A percentile compares a stretch with the other conserved stretches of the same genome.
Evolutionary conservation across 495 filamentous ascomycete genomes (phyloP).

Genomic region (Echria macrotheca): DNA sequence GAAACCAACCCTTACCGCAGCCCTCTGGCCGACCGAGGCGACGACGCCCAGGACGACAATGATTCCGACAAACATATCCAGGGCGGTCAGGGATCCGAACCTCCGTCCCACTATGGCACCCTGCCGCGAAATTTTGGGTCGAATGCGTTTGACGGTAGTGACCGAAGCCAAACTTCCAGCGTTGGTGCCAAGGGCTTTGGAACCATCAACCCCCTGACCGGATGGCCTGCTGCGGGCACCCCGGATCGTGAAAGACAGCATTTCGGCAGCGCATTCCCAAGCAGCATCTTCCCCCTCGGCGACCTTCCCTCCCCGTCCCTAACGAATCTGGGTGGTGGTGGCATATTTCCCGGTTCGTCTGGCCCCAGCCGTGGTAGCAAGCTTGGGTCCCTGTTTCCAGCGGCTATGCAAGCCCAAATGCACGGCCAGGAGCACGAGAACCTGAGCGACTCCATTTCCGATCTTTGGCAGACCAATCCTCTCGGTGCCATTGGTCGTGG

Average conservation of each 20-base stretch:
- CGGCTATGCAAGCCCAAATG: constrained; percentile 85
- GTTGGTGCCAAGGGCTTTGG: constrained; percentile 69
- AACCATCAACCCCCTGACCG: constrained; percentile 57
- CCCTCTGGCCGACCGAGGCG: constrained; percentile 59
- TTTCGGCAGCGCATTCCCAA: constrained; percentile 58
- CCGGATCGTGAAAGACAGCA: constrained; percentile 71
- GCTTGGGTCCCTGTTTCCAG: constrained; percentile 79
- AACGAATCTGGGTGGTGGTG: constrained; percentile 48
- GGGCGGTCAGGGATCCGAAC: constrained; percentile 33
- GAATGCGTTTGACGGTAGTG: constrained; percentile 61
- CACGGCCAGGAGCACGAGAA: constrained; percentile 56
- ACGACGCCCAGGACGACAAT: constrained; percentile 65
- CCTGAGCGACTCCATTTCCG: constrained; percentile 45
- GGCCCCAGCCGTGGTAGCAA: constrained; percentile 69
- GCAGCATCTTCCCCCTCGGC: constrained; percentile 62
- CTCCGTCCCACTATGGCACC: constrained; percentile 39
- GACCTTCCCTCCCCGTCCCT: constrained; percentile 74
- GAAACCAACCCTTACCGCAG: constrained; percentile 98
- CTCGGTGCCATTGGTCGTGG: constrained; percentile 52
- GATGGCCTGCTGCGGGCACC: constrained; percentile 69
- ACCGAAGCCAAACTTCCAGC: constrained; percentile 87
- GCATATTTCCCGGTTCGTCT: constrained; percentile 38
- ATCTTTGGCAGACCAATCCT: constrained; percentile 44
- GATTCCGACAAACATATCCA: constrained; percentile 43
- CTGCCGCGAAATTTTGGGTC: constrained; percentile 44